Percentiles rank a stretch among this genome's conserved stretches.
Conservation (phyloP, 2,329 filamentous ascomycete genomes). For the Diatrype stigma region DNA sequence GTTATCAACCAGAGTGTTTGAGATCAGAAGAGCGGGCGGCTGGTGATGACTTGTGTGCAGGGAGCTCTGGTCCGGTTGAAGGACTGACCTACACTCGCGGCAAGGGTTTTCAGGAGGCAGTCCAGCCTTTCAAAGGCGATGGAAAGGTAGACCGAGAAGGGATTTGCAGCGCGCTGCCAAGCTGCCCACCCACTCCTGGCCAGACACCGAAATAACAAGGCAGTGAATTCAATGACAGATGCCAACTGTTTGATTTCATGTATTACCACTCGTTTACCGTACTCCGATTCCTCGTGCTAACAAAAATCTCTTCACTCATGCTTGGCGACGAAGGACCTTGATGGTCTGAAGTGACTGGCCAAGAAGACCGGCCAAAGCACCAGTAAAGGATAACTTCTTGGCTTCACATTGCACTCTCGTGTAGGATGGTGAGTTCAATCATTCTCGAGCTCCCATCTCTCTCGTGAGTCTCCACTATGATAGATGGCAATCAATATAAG, state of each 20-base stretch:
- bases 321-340: conserved; percentile 1
- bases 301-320: background rate
- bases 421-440: too few relatives aligned
- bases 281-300: background rate
- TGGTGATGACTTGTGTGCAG: conserved; percentile 1
- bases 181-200: too few relatives aligned
- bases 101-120: too few relatives aligned
- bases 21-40: background rate
- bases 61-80: conserved; percentile 1
- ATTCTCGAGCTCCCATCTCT: background rate
- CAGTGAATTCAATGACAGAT: too few relatives aligned
- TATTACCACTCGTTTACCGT: background rate
- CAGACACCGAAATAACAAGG: too few relatives aligned
- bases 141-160: too few relatives aligned
- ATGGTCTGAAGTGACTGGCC: background rate
- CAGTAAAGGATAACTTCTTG: background rate
- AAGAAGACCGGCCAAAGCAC: background rate
- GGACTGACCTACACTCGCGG: too few relatives aligned
- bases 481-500: background rate
- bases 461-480: background rate
- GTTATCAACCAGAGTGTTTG: background rate
- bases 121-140: too few relatives aligned
- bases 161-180: too few relatives aligned
- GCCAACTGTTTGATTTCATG: background rate
- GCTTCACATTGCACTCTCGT: too few relatives aligned